Percentiles rank a stretch among this genome's conserved stretches.
Evolutionary conservation across 2,329 filamentous ascomycete genomes (phyloP).

Genomic region (Ascocoryne sarcoides): DNA sequence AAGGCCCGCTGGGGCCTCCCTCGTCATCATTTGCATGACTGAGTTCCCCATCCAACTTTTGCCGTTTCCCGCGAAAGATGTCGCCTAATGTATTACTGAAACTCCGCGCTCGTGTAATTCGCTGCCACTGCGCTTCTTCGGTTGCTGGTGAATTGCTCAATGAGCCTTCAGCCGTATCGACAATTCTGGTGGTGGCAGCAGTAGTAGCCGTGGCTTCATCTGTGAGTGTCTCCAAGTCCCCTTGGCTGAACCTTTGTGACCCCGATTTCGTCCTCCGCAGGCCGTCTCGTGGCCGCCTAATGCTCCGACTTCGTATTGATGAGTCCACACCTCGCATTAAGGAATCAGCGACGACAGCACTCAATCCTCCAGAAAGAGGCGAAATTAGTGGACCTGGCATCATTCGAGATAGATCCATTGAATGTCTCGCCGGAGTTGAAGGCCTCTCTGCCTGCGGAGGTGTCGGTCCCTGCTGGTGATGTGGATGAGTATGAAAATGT

Average conservation of each 20-base stretch:
- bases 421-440: conserved; percentile 36
- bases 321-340: conserved; percentile 47
- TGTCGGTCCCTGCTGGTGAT: conserved; percentile 24
- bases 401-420: conserved; percentile 37
- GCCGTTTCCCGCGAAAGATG: conserved; percentile 18
- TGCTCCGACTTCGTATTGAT: conserved; percentile 26
- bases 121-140: conserved; percentile 11
- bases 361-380: conserved; percentile 51
- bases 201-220: no score
- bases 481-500: conserved; percentile 23
- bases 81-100: conserved; percentile 26
- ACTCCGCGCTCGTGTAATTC: conserved; percentile 21
- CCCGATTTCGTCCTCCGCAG: conserved; percentile 24
- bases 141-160: conserved; percentile 17
- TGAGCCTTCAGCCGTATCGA: no score
- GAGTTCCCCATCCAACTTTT: conserved; percentile 7
- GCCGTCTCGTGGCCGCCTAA: conserved; percentile 24
- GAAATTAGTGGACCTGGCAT: conserved; percentile 49
- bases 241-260: conserved; percentile 16
- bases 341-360: conserved; percentile 56
- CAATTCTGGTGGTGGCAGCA: no score
- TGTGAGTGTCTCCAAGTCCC: conserved; percentile 12
- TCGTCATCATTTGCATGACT: conserved; percentile 16
- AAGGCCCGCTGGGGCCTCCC: conserved; percentile 23
- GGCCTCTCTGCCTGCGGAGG: conserved; percentile 32